These are phyloP conservation scores for Casaregolazyma suthepensis DNA, from an alignment of 1,139 yeast species.

Conservation along the genomic window DNA sequence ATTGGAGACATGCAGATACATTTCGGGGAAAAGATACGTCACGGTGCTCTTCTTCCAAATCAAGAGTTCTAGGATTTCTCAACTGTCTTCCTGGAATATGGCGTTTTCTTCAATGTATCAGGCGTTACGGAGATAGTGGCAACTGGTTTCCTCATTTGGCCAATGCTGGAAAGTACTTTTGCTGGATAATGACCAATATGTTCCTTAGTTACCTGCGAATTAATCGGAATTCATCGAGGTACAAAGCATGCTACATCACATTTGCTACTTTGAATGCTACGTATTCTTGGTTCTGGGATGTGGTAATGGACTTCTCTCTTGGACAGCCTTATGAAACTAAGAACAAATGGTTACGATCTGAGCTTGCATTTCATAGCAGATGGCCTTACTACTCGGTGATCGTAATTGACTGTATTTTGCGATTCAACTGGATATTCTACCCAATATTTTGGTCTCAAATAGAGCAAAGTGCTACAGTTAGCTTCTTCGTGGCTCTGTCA, in stretches of 20 bases:
- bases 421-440: conserved; percentile 91
- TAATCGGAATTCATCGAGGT: conserved; percentile 36
- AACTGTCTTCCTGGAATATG: conserved; percentile 81
- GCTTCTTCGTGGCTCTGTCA: conserved; percentile 75
- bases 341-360: conserved; percentile 60
- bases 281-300: conserved; percentile 74
- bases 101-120: conserved; percentile 82
- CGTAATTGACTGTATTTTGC: conserved; percentile 59
- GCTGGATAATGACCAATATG: conserved; percentile 63
- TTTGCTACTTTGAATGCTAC: conserved; percentile 72
- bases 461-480: conserved; percentile 86
- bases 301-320: conserved; percentile 93
- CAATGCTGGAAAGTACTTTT: conserved; percentile 71
- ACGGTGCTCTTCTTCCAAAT: conserved; percentile 70
- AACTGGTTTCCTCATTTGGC: conserved; percentile 97
- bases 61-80: conserved; percentile 73
- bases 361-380: conserved; percentile 55
- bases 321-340: conserved; percentile 62
- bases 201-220: conserved; percentile 79
- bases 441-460: conserved; percentile 60
- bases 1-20: conserved; percentile 43
- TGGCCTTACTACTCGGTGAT: conserved; percentile 69
- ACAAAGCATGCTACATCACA: conserved; percentile 57
- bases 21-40: conserved; percentile 38
- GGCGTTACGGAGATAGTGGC: conserved; percentile 90